Evolutionary conservation across 2,329 filamentous ascomycete genomes (phyloP).

Genomic region (Pseudopyrenochaeta lycopersici): DNA sequence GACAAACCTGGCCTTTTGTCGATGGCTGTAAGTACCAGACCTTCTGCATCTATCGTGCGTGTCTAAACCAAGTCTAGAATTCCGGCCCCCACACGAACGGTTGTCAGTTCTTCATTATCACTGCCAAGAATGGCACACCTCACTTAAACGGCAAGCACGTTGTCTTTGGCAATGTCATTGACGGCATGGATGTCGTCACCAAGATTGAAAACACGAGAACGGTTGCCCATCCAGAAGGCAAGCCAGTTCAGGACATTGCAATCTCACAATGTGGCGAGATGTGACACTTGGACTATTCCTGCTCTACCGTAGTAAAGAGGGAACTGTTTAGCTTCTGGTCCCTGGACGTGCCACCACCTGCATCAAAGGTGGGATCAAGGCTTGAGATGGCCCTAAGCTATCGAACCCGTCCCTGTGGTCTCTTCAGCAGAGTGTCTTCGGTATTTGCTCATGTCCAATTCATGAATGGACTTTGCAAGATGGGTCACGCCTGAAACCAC

Average conservation of each 20-base stretch:
- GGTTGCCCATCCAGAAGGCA: constrained; percentile 69
- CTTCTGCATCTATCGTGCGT: neutral
- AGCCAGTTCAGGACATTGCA: constrained; percentile 83
- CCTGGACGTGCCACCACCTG: too few relatives aligned
- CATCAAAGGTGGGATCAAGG: neutral
- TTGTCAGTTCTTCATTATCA: constrained; percentile 97
- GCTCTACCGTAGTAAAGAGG: neutral
- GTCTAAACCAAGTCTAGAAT: constrained; percentile 66
- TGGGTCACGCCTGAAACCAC: too few relatives aligned
- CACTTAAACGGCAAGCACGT: constrained; percentile 94
- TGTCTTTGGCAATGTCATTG: constrained; percentile 89
- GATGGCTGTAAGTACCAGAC: constrained; percentile 69
- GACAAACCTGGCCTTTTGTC: constrained; percentile 81
- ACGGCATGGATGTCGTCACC: constrained; percentile 87
- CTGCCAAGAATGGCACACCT: constrained; percentile 73
- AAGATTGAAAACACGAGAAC: constrained; percentile 93
- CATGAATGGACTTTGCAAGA: too few relatives aligned
- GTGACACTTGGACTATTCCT: constrained; percentile 57
- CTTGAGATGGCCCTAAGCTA: neutral
- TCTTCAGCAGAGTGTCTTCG: too few relatives aligned
- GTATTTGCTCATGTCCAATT: too few relatives aligned
- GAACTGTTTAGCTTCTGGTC: too few relatives aligned
- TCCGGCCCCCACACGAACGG: constrained; percentile 93
- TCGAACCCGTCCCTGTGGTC: too few relatives aligned
- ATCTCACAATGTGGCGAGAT: constrained; percentile 94